A percentile compares a stretch with the other conserved stretches of the same genome.
These are phyloP conservation scores for Apiospora saccharicola DNA, from an alignment of 2,329 filamentous ascomycete species.

Conservation along the genomic window DNA sequence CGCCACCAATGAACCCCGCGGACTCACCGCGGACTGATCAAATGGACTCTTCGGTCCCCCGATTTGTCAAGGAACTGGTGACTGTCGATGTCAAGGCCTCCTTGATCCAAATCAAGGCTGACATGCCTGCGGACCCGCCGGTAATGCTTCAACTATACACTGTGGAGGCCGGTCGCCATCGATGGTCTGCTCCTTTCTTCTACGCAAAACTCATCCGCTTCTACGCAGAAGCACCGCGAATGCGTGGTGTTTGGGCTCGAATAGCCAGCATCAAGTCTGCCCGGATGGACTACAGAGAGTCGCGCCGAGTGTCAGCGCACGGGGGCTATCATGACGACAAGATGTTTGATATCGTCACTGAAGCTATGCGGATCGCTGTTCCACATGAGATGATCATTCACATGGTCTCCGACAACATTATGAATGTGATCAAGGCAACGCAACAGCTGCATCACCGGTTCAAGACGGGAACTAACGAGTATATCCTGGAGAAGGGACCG, in stretches of 20 bases:
- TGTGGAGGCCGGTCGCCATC: conserved; percentile 81
- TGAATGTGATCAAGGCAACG: conserved; percentile 85
- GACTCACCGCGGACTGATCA: conserved; percentile 40
- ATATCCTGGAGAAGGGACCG: conserved; percentile 84
- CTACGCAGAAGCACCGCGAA: conserved; percentile 85
- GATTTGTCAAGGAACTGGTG: conserved; percentile 67
- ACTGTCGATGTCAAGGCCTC: conserved; percentile 83
- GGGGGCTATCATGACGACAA: conserved; percentile 73
- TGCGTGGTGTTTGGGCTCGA: conserved; percentile 85
- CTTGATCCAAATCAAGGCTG: conserved; percentile 86
- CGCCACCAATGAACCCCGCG: conserved; percentile 47
- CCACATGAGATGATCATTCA: conserved; percentile 92
- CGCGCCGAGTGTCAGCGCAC: conserved; percentile 69
- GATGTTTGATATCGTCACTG: conserved; percentile 82
- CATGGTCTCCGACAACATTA: conserved; percentile 90
- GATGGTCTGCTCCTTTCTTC: conserved; percentile 86
- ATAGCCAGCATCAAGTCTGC: conserved; percentile 84
- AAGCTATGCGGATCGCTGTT: conserved; percentile 86
- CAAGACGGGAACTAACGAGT: conserved; percentile 85
- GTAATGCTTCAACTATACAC: conserved; percentile 90
- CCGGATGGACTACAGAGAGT: conserved; percentile 81
- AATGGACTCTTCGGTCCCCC: conserved; percentile 43
- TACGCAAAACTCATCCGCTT: conserved; percentile 80
- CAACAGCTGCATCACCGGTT: conserved; percentile 95
- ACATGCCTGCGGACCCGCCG: conserved; percentile 87